Percentiles rank a stretch among this genome's conserved stretches.
phyloP scores from a whole-genome alignment of 2,329 filamentous ascomycete genomes.

The Stromatinia cepivora region DNA sequence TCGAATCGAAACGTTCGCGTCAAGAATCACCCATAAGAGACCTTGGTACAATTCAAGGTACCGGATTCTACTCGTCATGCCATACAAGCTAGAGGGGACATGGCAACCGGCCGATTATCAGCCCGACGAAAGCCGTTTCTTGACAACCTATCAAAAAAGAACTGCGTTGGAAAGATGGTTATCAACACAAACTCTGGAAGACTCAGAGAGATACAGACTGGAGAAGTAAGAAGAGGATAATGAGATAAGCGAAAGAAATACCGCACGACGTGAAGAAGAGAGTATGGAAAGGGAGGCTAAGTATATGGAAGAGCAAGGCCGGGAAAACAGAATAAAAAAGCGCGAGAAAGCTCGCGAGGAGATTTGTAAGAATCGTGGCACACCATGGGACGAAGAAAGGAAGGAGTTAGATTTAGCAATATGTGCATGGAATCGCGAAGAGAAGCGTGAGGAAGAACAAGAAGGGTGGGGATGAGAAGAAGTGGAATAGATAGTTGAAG shows the following conservation, averaged over 20 bases:
- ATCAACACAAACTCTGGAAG: not conserved
- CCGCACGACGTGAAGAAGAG: rapidly evolving
- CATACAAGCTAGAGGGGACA: not conserved
- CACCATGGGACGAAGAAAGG: not conserved
- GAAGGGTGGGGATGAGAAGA: not conserved
- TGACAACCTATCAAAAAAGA: not conserved
- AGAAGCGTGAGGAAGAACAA: not conserved
- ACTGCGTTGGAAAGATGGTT: not conserved
- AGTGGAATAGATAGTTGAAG: not conserved
- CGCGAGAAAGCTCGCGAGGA: not conserved
- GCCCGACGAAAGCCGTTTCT: not conserved
- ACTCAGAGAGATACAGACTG: not conserved
- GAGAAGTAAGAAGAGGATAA: not conserved
- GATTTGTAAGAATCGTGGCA: not conserved
- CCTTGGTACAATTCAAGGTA: not conserved
- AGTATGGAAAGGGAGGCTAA: not conserved
- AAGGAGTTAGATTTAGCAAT: not conserved
- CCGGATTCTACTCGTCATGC: not conserved
- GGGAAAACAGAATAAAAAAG: not conserved
- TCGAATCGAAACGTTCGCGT: not conserved
- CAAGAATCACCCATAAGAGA: not conserved
- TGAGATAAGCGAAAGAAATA: not conserved
- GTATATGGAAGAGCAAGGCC: too few species aligned
- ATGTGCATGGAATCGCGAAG: not conserved
- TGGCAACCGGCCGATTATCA: not conserved